Conservation (phyloP, 495 filamentous ascomycete genomes). For the Tuber borchii region DNA sequence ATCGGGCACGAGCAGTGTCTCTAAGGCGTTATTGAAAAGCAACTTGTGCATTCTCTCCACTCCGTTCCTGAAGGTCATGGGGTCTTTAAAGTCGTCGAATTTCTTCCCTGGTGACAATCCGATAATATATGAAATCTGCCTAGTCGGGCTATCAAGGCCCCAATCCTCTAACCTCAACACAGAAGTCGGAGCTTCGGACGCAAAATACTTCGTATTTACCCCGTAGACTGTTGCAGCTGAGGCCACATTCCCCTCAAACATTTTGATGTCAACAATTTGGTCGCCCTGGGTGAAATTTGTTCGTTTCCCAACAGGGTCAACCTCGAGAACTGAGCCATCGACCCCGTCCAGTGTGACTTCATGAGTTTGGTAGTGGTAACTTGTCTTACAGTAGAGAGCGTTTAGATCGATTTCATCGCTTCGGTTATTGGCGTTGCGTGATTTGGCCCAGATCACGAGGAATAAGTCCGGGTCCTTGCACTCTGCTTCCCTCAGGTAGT, state of each 20-base stretch:
- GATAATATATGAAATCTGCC: not conserved
- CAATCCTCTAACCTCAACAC: conserved; percentile 13
- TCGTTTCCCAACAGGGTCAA: conserved; percentile 17
- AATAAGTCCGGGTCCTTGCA: not conserved
- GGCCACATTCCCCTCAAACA: conserved; percentile 43
- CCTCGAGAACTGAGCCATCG: not conserved
- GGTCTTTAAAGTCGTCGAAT: conserved; percentile 17
- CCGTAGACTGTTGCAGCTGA: no score
- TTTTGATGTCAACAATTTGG: conserved; percentile 42
- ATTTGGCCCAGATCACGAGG: conserved; percentile 1
- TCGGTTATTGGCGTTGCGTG: no score
- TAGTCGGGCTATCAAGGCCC: conserved; percentile 21
- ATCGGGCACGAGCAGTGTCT: not conserved
- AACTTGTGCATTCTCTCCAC: conserved; percentile 43
- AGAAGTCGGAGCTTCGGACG: not conserved
- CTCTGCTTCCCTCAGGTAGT: no score
- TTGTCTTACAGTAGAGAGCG: conserved; percentile 44
- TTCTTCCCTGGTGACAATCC: no score
- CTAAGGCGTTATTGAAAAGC: conserved; percentile 42
- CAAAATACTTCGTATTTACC: no score
- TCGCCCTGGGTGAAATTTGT: conserved; percentile 23
- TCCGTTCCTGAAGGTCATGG: conserved; percentile 27
- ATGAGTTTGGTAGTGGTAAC: conserved; percentile 29
- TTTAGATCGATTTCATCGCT: conserved; percentile 31
- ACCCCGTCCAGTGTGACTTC: conserved; percentile 36